Evolutionary conservation across 768 basidiomycete genomes (phyloP).

Genomic region (Bullera alba): DNA sequence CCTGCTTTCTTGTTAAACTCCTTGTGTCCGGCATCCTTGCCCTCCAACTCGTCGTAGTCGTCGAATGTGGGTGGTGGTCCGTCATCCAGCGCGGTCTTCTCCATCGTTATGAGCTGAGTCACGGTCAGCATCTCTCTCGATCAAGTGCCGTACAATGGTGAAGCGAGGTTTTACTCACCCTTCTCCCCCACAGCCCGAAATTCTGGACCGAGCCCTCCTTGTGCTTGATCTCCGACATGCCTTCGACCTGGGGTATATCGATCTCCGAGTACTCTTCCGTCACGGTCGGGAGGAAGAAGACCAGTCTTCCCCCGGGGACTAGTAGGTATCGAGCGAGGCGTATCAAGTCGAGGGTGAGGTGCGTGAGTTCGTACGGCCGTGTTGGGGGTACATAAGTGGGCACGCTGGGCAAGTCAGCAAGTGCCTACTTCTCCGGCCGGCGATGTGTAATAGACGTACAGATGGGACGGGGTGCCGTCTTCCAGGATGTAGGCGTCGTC

Average conservation of each 20-base stretch:
- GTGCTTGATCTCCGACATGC: constrained; percentile 61
- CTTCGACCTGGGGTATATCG: constrained; percentile 71
- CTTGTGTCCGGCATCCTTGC: background rate
- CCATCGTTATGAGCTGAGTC: constrained; percentile 77
- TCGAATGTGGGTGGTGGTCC: constrained; percentile 26
- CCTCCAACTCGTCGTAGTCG: constrained; percentile 37
- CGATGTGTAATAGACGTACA: constrained; percentile 38
- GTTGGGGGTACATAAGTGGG: constrained; percentile 71
- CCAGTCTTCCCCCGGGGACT: constrained; percentile 76
- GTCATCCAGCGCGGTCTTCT: constrained; percentile 51
- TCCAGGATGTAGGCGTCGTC: constrained; percentile 40
- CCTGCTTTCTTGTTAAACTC: constrained; percentile 13
- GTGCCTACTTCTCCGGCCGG: too few species aligned
- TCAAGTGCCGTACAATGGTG: background rate
- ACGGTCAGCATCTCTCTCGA: background rate
- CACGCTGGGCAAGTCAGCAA: background rate
- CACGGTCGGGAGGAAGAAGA: constrained; percentile 77
- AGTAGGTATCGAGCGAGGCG: constrained; percentile 73
- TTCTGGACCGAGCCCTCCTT: constrained; percentile 63
- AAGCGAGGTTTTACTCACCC: constrained; percentile 54
- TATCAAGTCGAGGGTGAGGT: constrained; percentile 73
- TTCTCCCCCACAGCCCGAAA: constrained; percentile 89
- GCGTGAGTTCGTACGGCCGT: constrained; percentile 83
- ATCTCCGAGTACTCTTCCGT: constrained; percentile 83
- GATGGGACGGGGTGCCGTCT: constrained; percentile 45